These are phyloP conservation scores for Nigrospora sphaerica DNA, from an alignment of 2,329 filamentous ascomycete species.

Conservation along the genomic window DNA sequence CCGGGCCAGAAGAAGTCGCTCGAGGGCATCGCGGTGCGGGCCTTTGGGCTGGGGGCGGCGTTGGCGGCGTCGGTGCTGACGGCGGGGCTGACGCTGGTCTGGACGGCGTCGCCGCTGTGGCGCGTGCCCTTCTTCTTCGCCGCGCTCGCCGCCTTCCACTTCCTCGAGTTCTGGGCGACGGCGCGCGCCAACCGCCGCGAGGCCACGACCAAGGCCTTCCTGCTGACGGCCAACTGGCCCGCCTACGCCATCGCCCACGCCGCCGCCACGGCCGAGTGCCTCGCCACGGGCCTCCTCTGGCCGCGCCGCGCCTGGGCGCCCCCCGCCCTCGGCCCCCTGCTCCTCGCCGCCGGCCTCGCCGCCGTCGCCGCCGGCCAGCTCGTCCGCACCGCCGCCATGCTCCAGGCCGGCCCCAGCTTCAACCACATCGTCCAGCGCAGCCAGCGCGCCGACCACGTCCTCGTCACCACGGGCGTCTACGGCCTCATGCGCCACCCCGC, in stretches of 20 bases:
- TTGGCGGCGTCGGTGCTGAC: conserved; percentile 28
- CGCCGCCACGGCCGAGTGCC: conserved; percentile 65
- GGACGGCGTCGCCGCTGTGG: conserved; percentile 45
- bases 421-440: conserved; percentile 77
- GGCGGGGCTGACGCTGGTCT: conserved; percentile 23
- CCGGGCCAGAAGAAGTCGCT: conserved; percentile 47
- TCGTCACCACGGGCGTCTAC: conserved; percentile 85
- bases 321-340: conserved; percentile 29
- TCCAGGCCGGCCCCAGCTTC: conserved; percentile 82
- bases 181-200: conserved; percentile 73
- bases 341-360: conserved; percentile 50
- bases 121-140: conserved; percentile 60
- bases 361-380: conserved; percentile 65
- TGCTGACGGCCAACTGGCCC: conserved; percentile 77
- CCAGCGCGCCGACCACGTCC: conserved; percentile 59
- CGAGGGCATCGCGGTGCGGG: conserved; percentile 50
- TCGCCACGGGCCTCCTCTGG: conserved; percentile 51
- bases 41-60: conserved; percentile 44
- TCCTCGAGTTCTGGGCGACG: conserved; percentile 91
- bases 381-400: conserved; percentile 78
- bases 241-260: conserved; percentile 79
- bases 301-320: conserved; percentile 41
- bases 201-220: conserved; percentile 68
- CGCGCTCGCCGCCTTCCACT: conserved; percentile 77
- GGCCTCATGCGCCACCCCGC: conserved; percentile 71